Evolutionary conservation across 2,329 filamentous ascomycete species (phyloP).

Genomic region (Cytospora schulzeri): DNA sequence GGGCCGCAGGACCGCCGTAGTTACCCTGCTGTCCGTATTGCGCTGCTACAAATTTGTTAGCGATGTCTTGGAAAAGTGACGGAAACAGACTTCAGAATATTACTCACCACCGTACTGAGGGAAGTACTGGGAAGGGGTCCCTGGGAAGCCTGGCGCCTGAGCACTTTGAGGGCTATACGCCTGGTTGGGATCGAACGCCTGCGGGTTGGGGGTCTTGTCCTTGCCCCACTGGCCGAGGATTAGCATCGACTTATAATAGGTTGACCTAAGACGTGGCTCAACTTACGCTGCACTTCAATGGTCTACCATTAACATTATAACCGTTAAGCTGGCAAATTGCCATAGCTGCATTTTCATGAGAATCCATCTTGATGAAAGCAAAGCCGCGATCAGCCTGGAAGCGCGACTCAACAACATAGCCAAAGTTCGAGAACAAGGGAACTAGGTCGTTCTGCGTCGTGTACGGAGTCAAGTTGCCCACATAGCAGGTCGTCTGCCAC

Average conservation of each 20-base stretch:
- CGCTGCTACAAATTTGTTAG: conserved; percentile 59
- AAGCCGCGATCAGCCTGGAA: conserved; percentile 98
- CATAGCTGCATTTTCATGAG: conserved; percentile 96
- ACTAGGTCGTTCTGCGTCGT: conserved; percentile 95
- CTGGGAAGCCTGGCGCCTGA: conserved; percentile 72
- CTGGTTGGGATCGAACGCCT: conserved; percentile 78
- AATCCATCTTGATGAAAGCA: conserved; percentile 99
- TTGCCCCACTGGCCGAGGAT: conserved; percentile 82
- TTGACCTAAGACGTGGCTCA: background rate
- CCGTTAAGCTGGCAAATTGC: conserved; percentile 97
- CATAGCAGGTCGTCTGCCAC: conserved; percentile 99
- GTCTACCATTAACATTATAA: conserved; percentile 96
- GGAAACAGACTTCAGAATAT: background rate
- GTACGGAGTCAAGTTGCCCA: conserved; percentile 96
- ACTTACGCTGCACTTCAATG: conserved; percentile 97
- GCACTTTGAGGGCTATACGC: conserved; percentile 75
- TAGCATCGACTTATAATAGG: conserved; percentile 33
- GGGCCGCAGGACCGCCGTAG: conserved; percentile 61
- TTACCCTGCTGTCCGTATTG: conserved; percentile 68
- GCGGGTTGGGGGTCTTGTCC: conserved; percentile 85
- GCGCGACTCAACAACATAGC: conserved; percentile 93
- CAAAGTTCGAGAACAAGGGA: conserved; percentile 98
- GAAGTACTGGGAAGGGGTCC: conserved; percentile 81
- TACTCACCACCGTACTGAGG: conserved; percentile 85
- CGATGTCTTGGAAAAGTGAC: conserved; percentile 38